These are phyloP conservation scores for Claviceps cyperi DNA, from an alignment of 2,329 filamentous ascomycete genomes.

Conservation along the genomic window DNA sequence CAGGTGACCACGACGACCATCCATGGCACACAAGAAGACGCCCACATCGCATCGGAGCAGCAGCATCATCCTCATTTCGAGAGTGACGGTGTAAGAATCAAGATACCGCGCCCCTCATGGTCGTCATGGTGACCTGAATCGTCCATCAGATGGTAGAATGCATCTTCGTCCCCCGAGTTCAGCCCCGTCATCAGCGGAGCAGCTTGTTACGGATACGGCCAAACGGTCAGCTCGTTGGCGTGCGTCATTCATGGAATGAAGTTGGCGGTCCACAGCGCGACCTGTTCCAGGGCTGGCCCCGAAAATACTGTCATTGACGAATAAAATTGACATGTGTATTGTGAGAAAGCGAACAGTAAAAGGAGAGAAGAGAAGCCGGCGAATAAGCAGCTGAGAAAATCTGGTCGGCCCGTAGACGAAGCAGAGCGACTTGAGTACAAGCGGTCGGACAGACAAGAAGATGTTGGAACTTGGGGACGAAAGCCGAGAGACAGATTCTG, in stretches of 20 bases:
- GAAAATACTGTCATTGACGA: slow-evolving; percentile 2
- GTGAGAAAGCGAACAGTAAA: not conserved
- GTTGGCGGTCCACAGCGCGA: slow-evolving; percentile 21
- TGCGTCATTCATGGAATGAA: slow-evolving; percentile 26
- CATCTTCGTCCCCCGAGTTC: slow-evolving; percentile 19
- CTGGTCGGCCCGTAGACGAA: not conserved
- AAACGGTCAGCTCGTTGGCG: slow-evolving; percentile 23
- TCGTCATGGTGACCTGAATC: slow-evolving; percentile 15
- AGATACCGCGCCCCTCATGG: too few relatives aligned
- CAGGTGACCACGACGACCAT: too few relatives aligned
- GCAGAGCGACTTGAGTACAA: slow-evolving; percentile 8
- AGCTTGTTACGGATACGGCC: slow-evolving; percentile 23
- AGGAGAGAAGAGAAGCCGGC: not conserved
- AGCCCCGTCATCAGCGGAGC: slow-evolving; percentile 23
- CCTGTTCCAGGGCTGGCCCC: slow-evolving; percentile 10
- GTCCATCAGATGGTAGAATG: slow-evolving; percentile 16
- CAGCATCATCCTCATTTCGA: too few relatives aligned
- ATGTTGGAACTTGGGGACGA: not conserved
- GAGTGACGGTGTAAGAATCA: too few relatives aligned
- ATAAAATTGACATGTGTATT: not conserved
- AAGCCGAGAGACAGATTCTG: slow-evolving; percentile 12
- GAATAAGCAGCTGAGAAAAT: not conserved
- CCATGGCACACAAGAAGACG: too few relatives aligned
- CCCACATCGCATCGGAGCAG: too few relatives aligned
- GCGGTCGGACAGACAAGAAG: slow-evolving; percentile 9